Conservation (phyloP, 305 asterid species). For the Rubia peregrina region DNA sequence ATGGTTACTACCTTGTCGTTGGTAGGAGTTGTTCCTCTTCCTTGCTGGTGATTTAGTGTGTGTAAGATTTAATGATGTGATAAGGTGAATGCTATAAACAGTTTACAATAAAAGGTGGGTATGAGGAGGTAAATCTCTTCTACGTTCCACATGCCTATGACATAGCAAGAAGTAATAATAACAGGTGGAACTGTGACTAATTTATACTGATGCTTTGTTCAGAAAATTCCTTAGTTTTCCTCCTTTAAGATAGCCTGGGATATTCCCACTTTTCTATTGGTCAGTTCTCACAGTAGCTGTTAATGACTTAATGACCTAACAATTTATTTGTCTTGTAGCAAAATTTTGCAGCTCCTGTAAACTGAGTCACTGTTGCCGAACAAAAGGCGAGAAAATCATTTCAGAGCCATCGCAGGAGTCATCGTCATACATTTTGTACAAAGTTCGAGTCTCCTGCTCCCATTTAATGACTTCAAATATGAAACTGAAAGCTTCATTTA, state of each 20-base stretch:
- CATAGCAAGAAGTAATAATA: neutral
- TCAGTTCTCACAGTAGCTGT: neutral
- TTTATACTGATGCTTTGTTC: too few species aligned
- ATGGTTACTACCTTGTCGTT: too few species aligned
- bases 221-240: neutral
- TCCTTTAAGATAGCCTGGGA: neutral
- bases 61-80: too few species aligned
- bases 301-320: neutral
- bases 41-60: too few species aligned
- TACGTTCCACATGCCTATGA: neutral
- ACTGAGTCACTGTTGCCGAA: constrained; percentile 8
- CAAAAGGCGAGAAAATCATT: constrained; percentile 16
- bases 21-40: too few species aligned
- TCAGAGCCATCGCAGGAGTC: constrained; percentile 40
- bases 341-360: neutral
- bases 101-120: too few species aligned
- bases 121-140: neutral
- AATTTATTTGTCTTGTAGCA: neutral
- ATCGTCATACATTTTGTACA: constrained; percentile 22
- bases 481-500: constrained; percentile 50
- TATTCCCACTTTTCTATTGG: neutral
- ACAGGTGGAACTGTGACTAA: neutral
- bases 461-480: constrained; percentile 53
- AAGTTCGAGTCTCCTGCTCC: constrained; percentile 40
- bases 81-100: too few species aligned